phyloP scores from a whole-genome alignment of 73 alveolate species.

The Paramecium pentaurelia region DNA sequence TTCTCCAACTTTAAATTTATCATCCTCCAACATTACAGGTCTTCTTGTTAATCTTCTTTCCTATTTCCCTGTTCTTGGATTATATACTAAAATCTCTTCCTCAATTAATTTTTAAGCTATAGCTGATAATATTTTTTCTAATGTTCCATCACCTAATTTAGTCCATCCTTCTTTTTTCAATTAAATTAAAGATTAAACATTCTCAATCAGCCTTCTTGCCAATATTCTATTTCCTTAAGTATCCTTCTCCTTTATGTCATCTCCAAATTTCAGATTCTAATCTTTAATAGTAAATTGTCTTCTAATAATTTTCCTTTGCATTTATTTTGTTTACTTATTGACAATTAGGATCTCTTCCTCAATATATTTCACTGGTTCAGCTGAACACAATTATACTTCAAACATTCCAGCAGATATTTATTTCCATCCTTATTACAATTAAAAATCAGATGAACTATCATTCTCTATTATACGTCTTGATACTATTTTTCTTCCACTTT shows the following conservation, averaged over 20 bases:
- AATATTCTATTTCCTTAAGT: background rate
- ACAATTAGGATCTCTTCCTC: background rate
- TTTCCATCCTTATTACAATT: background rate
- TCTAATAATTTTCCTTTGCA: background rate
- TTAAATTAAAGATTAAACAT: background rate
- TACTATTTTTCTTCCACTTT: background rate
- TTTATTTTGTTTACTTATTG: background rate
- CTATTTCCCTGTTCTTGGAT: background rate
- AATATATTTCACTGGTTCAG: background rate
- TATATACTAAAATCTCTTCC: background rate
- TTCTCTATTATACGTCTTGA: background rate
- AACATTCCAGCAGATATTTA: background rate
- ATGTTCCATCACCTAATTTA: background rate
- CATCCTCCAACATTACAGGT: background rate
- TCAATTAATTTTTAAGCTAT: background rate
- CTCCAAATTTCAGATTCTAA: background rate
- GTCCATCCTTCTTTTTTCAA: conserved; percentile 3
- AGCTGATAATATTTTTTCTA: background rate
- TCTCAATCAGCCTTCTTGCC: background rate
- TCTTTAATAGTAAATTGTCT: background rate
- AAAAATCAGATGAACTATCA: background rate
- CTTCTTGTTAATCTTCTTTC: conserved; percentile 4
- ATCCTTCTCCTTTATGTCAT: background rate
- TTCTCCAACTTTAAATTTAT: background rate
- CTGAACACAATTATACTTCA: background rate